Base-by-base conservation (phyloP, 2,329 filamentous ascomycete genomes). In the Penicillium decumbens region DNA sequence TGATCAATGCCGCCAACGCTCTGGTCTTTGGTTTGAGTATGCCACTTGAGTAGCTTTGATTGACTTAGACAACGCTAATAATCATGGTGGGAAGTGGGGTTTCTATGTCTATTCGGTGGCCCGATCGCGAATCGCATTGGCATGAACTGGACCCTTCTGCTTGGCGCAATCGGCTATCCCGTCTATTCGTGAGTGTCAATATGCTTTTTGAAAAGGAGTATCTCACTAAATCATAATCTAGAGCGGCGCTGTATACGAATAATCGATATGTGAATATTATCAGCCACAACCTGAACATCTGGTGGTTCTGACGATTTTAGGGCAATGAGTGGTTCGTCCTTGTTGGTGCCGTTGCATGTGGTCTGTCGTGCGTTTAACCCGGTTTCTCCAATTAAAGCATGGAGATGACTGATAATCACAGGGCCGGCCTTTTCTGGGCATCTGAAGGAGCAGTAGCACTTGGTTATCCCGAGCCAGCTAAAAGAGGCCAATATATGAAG, bases 291-390 rank as follows among this genome's bases (percentile, higher is more conserved):
- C 15, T 18, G 15, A 18, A 1, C 15, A 18, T 18, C 15, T 18
- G 15, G 15, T 18, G 15, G 15, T 4, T 5, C 28, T 15, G 8
- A 6, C 6, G 2, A 8, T 7, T 12, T 0, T 25, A 71, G 60
- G 77, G 77, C 5, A 79, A 76, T 42, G 73, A 69, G 12, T 80
- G 77, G 77, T 72, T 79, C 27, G 75, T 79, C 1, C 66, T 78
- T 0, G 60, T 79, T 4, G 77, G 76, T 15, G 72, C 76, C 3
- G 75, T 72, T 1, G 65, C 71, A 3, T 79, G 76, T 58, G 77
- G 77, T 27, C 58, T 77, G 23, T 74, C 71, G 61, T 64, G 46
- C 54, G 60, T 58, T 38, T 24, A 4, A 24, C 18, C 3, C 3
- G 33, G 8, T n/a, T 1, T 4, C 7, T 4, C 7, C 24, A 23